Percentiles rank a stretch among this genome's conserved stretches.
Conservation (phyloP, 1,284 basidiomycete genomes). For the Fistulina hepatica region DNA sequence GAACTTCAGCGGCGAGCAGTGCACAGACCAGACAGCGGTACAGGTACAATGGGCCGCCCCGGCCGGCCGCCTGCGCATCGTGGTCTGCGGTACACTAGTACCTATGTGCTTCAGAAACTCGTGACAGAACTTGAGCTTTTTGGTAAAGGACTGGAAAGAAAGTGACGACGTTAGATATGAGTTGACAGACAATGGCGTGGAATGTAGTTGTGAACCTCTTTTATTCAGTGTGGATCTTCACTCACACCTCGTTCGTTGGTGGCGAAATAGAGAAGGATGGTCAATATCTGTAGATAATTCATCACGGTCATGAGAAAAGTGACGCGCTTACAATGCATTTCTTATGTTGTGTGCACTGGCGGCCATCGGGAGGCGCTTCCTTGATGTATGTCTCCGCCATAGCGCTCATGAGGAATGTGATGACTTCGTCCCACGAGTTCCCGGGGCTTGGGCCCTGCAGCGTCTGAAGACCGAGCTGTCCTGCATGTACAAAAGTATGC, state of each 20-base stretch:
- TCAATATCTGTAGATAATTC: no score
- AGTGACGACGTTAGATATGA: background rate
- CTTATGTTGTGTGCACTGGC: slow-evolving; percentile 46
- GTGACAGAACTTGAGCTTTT: slow-evolving; percentile 36
- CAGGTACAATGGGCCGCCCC: no score
- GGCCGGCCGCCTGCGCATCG: no score
- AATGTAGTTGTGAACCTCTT: no score
- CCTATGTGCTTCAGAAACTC: slow-evolving; percentile 38
- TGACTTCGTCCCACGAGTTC: slow-evolving; percentile 42
- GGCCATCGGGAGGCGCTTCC: slow-evolving; percentile 50
- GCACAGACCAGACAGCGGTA: no score
- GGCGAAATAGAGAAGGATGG: slow-evolving; percentile 39
- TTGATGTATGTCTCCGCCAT: slow-evolving; percentile 40
- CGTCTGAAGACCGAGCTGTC: slow-evolving; percentile 37
- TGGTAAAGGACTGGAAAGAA: slow-evolving; percentile 27
- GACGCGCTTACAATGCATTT: slow-evolving; percentile 39
- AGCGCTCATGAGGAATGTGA: slow-evolving; percentile 44
- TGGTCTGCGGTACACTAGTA: slow-evolving; percentile 33
- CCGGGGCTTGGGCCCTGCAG: slow-evolving; percentile 30
- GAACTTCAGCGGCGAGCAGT: no score
- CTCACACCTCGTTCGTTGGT: slow-evolving; percentile 39
- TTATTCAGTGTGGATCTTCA: slow-evolving; percentile 35
- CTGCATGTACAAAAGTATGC: slow-evolving; percentile 48
- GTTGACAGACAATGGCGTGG: no score
- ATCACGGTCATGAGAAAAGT: no score